Percentiles rank a stretch among this genome's conserved stretches.
Evolutionary conservation across 305 asterid species (phyloP).

Genomic region (Salvia sclarea): DNA sequence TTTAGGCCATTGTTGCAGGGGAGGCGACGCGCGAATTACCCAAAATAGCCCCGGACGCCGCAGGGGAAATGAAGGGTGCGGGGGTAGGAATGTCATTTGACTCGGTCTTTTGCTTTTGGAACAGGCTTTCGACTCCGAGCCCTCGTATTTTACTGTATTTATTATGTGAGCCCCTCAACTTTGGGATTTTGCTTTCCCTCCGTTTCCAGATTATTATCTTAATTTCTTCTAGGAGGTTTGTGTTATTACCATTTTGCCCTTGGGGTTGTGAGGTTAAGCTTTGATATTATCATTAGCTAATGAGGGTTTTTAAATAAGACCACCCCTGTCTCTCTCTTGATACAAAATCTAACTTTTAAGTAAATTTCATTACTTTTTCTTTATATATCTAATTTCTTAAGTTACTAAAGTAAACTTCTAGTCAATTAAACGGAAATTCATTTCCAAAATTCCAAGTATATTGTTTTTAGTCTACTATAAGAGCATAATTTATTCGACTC

Average conservation of each 20-base stretch:
- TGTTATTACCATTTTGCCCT: slow-evolving; percentile 27
- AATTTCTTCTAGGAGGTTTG: slow-evolving; percentile 4
- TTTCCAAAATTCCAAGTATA: no score
- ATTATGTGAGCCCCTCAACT: slow-evolving; percentile 19
- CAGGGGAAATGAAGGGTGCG: background rate
- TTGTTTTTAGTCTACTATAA: no score
- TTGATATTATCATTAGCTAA: background rate
- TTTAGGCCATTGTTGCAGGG: slow-evolving; percentile 20
- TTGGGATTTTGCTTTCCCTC: slow-evolving; percentile 12
- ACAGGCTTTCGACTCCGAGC: slow-evolving; percentile 28
- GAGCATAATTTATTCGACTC: no score
- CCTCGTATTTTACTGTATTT: slow-evolving; percentile 31
- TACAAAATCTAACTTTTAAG: no score
- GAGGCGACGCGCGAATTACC: slow-evolving; percentile 12
- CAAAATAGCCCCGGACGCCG: background rate
- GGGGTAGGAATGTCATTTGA: slow-evolving; percentile 36
- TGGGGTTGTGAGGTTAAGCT: slow-evolving; percentile 22
- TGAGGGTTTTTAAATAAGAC: background rate
- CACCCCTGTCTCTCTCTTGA: no score
- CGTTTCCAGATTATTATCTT: slow-evolving; percentile 21
- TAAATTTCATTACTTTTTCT: no score
- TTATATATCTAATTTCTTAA: no score
- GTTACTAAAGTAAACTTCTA: no score
- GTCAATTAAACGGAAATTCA: no score
- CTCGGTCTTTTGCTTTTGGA: slow-evolving; percentile 14